phyloP scores from a whole-genome alignment of 1,284 basidiomycete genomes.

The Anthracocystis setariae region DNA sequence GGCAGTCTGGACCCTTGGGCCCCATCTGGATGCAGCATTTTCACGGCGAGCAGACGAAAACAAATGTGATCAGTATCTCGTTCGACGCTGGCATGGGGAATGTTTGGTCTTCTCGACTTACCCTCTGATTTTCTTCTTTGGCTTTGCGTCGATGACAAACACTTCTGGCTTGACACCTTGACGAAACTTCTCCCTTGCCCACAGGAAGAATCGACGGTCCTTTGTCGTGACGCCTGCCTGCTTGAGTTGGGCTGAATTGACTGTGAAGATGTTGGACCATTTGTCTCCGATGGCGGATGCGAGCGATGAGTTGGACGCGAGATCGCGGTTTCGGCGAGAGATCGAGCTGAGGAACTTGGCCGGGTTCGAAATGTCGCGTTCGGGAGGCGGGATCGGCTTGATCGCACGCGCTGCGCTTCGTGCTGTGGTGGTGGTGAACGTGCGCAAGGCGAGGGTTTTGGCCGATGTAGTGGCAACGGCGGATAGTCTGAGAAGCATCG shows the following conservation, averaged over 20 bases:
- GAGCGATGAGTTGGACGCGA: constrained; percentile 66
- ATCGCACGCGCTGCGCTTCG: constrained; percentile 8
- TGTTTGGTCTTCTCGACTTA: too few relatives aligned
- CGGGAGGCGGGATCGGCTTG: constrained; percentile 20
- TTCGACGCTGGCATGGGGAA: too few relatives aligned
- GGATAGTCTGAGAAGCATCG: constrained; percentile 21
- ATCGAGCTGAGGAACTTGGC: constrained; percentile 77
- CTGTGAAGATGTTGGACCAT: constrained; percentile 78
- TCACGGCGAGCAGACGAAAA: background rate
- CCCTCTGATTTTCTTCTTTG: constrained; percentile 78
- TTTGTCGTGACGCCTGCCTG: constrained; percentile 75
- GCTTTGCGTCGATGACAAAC: constrained; percentile 75
- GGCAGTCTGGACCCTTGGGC: constrained; percentile 75
- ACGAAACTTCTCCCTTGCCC: constrained; percentile 82
- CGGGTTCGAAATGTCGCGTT: constrained; percentile 19
- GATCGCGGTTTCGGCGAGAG: constrained; percentile 76
- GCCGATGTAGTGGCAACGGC: constrained; percentile 7
- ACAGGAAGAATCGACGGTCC: constrained; percentile 80
- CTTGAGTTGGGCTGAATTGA: constrained; percentile 74
- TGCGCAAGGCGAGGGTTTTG: constrained; percentile 17
- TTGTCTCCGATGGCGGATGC: constrained; percentile 68
- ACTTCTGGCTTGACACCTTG: constrained; percentile 72
- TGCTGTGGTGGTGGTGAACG: constrained; percentile 20
- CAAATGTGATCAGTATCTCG: background rate
- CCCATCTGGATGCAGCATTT: constrained; percentile 64